phyloP scores from a whole-genome alignment of 495 filamentous ascomycete species.

The Talaromyces ruber region DNA sequence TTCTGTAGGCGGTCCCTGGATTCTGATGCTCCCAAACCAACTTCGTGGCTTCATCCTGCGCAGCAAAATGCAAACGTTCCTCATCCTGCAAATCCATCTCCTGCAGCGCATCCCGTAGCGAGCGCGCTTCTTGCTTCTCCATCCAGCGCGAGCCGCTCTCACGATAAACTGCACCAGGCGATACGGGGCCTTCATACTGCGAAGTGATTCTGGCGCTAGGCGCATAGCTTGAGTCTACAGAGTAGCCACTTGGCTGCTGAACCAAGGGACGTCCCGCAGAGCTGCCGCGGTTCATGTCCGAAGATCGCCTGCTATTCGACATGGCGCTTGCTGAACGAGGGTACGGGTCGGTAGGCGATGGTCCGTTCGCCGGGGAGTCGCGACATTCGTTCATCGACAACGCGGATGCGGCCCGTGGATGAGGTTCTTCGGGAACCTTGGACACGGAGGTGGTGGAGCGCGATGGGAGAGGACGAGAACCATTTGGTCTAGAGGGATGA shows the following conservation, averaged over 20 bases:
- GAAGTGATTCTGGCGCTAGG: constrained; percentile 29
- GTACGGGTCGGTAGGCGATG: constrained; percentile 11
- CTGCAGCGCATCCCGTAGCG: constrained; percentile 70
- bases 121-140: constrained; percentile 77
- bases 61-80: constrained; percentile 58
- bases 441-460: constrained; percentile 27
- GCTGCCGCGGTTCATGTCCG: constrained; percentile 19
- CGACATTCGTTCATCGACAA: constrained; percentile 26
- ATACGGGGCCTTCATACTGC: constrained; percentile 16
- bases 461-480: constrained; percentile 67
- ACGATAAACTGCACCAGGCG: constrained; percentile 57
- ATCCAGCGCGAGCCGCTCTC: constrained; percentile 76
- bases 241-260: constrained; percentile 30
- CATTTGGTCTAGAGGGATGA: constrained; percentile 64
- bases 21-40: constrained; percentile 80
- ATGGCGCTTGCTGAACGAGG: constrained; percentile 41
- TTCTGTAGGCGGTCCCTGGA: constrained; percentile 43
- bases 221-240: constrained; percentile 31
- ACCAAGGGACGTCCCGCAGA: constrained; percentile 35
- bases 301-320: constrained; percentile 40
- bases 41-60: constrained; percentile 79
- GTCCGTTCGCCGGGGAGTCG: constrained; percentile 10
- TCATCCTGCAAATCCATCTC: constrained; percentile 71
- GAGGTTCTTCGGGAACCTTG: constrained; percentile 26
- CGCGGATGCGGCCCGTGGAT: constrained; percentile 38